Conservation (phyloP, 495 filamentous ascomycete species). For the Tuber borchii region DNA sequence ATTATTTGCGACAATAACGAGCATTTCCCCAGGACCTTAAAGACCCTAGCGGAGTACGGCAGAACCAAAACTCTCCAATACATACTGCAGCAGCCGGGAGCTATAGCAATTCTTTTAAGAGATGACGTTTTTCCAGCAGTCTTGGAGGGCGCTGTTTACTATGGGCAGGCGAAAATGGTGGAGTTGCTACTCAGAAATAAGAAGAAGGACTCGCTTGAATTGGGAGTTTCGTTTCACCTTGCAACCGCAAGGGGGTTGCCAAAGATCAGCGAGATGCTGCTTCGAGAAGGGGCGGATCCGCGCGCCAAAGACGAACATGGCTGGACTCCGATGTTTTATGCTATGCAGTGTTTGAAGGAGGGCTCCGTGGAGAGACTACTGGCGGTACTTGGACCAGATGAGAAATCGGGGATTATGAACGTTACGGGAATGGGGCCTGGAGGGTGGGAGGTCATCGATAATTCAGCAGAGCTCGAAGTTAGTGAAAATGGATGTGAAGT, state of each 20-base stretch:
- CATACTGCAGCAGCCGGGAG: not conserved
- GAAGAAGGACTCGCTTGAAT: not conserved
- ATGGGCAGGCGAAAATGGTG: not conserved
- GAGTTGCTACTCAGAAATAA: not conserved
- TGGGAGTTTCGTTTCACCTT: constrained; percentile 8
- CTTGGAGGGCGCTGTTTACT: constrained; percentile 10
- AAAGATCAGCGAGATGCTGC: constrained; percentile 5
- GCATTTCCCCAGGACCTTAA: not conserved
- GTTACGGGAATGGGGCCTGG: not conserved
- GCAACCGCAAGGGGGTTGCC: constrained; percentile 6
- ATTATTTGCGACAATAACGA: not conserved
- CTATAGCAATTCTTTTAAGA: not conserved
- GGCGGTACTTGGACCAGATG: not conserved
- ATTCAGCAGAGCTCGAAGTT: not conserved
- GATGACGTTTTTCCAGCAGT: not conserved
- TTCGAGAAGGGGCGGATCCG: constrained; percentile 13
- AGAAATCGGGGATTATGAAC: not conserved
- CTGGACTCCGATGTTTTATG: constrained; percentile 14
- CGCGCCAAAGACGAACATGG: not conserved
- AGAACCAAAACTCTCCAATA: constrained; percentile 5
- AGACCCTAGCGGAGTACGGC: not conserved
- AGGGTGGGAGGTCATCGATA: not conserved
- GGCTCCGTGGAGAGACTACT: constrained; percentile 7
- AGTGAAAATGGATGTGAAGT: constrained; percentile 16
- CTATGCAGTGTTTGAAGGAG: constrained; percentile 10